Evolutionary conservation across 2,329 filamentous ascomycete genomes (phyloP).

Genomic region (Alternaria triticimaculans): DNA sequence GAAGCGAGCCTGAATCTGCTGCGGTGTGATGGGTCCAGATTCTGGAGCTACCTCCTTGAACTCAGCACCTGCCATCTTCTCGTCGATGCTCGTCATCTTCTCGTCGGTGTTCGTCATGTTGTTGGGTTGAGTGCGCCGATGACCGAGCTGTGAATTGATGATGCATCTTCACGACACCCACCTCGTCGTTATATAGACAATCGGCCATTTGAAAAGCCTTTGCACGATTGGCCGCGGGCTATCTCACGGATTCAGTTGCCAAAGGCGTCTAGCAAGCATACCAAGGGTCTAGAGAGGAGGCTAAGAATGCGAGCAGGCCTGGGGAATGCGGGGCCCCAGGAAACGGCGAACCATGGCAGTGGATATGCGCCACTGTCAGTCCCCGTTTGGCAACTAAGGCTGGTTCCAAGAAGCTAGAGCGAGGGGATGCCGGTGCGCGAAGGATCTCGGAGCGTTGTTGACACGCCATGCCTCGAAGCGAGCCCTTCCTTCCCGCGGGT

Average conservation of each 20-base stretch:
- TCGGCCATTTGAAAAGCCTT: not conserved
- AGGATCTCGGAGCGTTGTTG: not conserved
- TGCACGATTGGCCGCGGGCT: not conserved
- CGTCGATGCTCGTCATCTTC: constrained; percentile 2
- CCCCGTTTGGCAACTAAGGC: not conserved
- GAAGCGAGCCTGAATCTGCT: constrained; percentile 37
- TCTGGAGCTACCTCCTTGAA: constrained; percentile 22
- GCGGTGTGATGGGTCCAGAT: constrained; percentile 26
- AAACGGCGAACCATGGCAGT: constrained; percentile 14
- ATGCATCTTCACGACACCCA: not conserved
- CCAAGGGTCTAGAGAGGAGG: not conserved
- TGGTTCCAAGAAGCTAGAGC: not conserved
- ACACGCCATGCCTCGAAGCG: not conserved
- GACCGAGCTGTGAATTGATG: not conserved
- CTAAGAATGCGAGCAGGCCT: constrained; percentile 1
- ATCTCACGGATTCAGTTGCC: not conserved
- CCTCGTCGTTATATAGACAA: constrained; percentile 1
- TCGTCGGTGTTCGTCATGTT: constrained; percentile 18
- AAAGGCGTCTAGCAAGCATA: not conserved
- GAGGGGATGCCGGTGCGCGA: not conserved
- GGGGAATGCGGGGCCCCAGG: constrained; percentile 26
- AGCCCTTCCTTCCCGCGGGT: constrained; percentile 1
- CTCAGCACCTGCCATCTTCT: constrained; percentile 23
- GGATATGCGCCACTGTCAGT: constrained; percentile 8
- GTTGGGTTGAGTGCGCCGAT: not conserved